A percentile compares a stretch with the other conserved stretches of the same genome.
Evolutionary conservation across 345 rosid species (phyloP).

Genomic region (Citrus inodora): DNA sequence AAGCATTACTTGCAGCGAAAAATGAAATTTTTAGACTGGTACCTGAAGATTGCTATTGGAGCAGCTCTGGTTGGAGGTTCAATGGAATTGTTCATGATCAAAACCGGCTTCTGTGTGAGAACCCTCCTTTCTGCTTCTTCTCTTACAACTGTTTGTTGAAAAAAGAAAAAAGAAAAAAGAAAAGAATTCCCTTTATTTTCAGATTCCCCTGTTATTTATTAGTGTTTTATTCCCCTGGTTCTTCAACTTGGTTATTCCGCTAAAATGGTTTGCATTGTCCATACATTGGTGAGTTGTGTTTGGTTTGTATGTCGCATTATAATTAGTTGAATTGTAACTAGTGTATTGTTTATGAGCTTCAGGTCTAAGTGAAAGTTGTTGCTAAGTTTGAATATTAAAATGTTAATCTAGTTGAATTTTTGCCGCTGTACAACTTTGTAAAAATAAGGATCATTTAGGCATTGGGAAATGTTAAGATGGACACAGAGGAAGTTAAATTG

Average conservation of each 20-base stretch:
- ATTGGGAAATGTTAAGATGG: background rate
- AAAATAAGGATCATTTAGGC: background rate
- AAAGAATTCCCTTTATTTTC: background rate
- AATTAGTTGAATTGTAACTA: background rate
- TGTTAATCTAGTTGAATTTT: background rate
- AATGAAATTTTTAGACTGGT: conserved; percentile 79
- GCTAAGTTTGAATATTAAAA: background rate
- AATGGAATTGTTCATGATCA: conserved; percentile 93
- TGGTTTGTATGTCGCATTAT: background rate
- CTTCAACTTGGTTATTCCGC: background rate
- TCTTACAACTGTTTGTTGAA: no score
- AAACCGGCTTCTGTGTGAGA: conserved; percentile 87
- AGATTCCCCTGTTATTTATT: background rate
- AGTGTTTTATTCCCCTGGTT: background rate
- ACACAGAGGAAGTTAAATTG: background rate
- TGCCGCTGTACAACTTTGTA: background rate
- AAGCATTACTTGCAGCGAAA: background rate
- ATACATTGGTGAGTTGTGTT: background rate
- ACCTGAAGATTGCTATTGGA: conserved; percentile 69
- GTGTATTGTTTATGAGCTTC: background rate
- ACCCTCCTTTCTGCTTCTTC: conserved; percentile 28
- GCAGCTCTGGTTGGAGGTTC: conserved; percentile 77
- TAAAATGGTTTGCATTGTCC: background rate
- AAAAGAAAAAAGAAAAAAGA: no score
- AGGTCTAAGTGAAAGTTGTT: background rate